Evolutionary conservation across 331 rosid species (phyloP).

Genomic region (Telfairia occidentalis): DNA sequence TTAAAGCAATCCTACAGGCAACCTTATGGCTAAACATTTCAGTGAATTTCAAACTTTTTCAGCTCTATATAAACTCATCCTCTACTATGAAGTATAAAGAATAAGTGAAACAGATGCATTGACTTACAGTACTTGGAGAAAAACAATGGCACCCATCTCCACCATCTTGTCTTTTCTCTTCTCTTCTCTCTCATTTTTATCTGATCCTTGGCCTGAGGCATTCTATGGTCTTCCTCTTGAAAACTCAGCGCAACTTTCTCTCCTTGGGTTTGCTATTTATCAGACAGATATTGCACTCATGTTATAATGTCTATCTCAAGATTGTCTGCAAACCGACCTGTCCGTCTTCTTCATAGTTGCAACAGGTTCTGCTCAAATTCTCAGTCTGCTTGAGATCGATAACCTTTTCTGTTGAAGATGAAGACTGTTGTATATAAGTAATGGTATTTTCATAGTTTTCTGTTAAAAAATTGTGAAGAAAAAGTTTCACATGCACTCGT

Average conservation of each 20-base stretch:
- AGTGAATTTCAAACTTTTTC: background rate
- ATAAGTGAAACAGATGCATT: background rate
- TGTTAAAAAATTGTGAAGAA: background rate
- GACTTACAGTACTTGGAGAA: background rate
- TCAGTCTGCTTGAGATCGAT: background rate
- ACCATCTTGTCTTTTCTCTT: conserved; percentile 15
- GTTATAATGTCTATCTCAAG: background rate
- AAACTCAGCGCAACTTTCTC: background rate
- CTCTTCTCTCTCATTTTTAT: conserved; percentile 12
- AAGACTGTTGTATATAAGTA: background rate
- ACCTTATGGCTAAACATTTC: background rate
- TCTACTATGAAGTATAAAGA: background rate
- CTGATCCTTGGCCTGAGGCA: conserved; percentile 2
- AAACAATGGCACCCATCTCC: conserved; percentile 24
- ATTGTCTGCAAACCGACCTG: background rate
- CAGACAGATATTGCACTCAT: background rate
- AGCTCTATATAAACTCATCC: conserved; percentile 6
- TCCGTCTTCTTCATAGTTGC: background rate
- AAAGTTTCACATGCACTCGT: background rate
- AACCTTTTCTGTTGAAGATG: background rate
- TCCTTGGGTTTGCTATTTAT: conserved; percentile 7
- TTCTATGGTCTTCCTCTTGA: background rate
- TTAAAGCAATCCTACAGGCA: background rate
- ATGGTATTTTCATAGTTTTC: background rate
- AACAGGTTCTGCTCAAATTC: background rate